Evolutionary conservation across 495 filamentous ascomycete genomes (phyloP).

Genomic region (Saxophila tyrrhenica): DNA sequence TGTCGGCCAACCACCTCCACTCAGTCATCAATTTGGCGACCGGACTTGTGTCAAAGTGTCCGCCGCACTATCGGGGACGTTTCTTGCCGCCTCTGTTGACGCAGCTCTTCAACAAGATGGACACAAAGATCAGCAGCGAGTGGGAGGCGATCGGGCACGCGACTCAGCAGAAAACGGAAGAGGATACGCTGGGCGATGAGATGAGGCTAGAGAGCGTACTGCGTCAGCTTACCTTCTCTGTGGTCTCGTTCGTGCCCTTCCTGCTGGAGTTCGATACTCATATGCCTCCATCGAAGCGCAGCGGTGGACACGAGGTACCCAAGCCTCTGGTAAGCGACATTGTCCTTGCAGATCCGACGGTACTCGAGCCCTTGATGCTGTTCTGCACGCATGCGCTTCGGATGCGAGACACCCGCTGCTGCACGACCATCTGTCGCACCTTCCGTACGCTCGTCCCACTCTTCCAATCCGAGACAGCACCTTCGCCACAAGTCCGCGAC

Average conservation of each 20-base stretch:
- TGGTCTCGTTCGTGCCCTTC: constrained; percentile 79
- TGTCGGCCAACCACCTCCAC: constrained; percentile 89
- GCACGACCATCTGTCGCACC: constrained; percentile 70
- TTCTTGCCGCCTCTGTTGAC: constrained; percentile 82
- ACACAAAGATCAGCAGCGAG: constrained; percentile 72
- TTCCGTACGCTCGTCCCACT: constrained; percentile 74
- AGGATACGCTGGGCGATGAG: constrained; percentile 69
- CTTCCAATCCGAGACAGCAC: constrained; percentile 45
- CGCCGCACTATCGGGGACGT: constrained; percentile 57
- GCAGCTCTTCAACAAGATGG: constrained; percentile 72
- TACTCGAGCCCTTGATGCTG: constrained; percentile 77
- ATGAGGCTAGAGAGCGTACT: constrained; percentile 98
- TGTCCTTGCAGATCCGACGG: constrained; percentile 62
- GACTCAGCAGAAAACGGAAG: constrained; percentile 47
- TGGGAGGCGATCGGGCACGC: constrained; percentile 48
- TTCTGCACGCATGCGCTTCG: constrained; percentile 85
- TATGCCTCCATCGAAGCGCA: constrained; percentile 26
- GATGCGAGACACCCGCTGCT: constrained; percentile 84
- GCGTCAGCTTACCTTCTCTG: constrained; percentile 82
- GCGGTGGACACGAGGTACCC: constrained; percentile 1
- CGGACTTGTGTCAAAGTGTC: constrained; percentile 83
- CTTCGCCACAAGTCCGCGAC: constrained; percentile 66
- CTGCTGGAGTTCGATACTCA: constrained; percentile 49
- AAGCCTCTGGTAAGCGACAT: constrained; percentile 37
- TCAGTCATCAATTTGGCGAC: constrained; percentile 76